Conservation (phyloP, 768 basidiomycete species). For the Lepiota brunneoincarnata region DNA sequence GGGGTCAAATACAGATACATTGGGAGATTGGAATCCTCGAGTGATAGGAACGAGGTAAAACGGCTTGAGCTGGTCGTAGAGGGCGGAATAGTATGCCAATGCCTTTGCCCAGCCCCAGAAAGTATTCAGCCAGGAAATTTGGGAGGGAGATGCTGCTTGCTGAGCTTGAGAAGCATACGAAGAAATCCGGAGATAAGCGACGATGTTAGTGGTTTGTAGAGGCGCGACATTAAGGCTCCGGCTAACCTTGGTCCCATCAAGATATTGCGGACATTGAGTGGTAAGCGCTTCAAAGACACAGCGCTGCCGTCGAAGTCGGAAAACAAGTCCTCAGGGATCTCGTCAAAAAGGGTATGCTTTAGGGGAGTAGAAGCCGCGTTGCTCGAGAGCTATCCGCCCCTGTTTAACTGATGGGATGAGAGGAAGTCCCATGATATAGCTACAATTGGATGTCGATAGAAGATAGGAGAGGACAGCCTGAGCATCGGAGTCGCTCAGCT, state of each 20-base stretch:
- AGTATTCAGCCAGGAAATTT: slow-evolving; percentile 30
- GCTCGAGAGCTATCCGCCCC: slow-evolving; percentile 17
- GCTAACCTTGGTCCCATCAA: slow-evolving; percentile 21
- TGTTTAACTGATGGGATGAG: slow-evolving; percentile 28
- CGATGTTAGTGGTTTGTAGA: slow-evolving; percentile 23
- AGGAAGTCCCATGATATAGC: slow-evolving; percentile 34
- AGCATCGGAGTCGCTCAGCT: slow-evolving; percentile 2
- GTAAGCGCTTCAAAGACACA: slow-evolving; percentile 27
- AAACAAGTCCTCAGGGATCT: slow-evolving; percentile 24
- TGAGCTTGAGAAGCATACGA: neutral
- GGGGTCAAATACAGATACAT: slow-evolving; percentile 25
- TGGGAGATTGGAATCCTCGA: slow-evolving; percentile 23
- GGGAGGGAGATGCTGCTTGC: slow-evolving; percentile 8
- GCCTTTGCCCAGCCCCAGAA: slow-evolving; percentile 44
- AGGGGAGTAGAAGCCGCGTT: neutral
- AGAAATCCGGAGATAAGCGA: slow-evolving; percentile 24
- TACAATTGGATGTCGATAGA: slow-evolving; percentile 27
- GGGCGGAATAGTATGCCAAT: slow-evolving; percentile 18
- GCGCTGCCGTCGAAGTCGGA: slow-evolving; percentile 26
- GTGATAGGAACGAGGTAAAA: slow-evolving; percentile 32
- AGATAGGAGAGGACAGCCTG: slow-evolving; percentile 29
- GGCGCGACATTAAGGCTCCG: slow-evolving; percentile 27
- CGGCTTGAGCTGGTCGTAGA: slow-evolving; percentile 2
- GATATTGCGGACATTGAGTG: slow-evolving; percentile 19
- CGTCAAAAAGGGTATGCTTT: slow-evolving; percentile 26